Conservation (phyloP, 2,329 filamentous ascomycete species). For the Aureobasidium sp. region DNA sequence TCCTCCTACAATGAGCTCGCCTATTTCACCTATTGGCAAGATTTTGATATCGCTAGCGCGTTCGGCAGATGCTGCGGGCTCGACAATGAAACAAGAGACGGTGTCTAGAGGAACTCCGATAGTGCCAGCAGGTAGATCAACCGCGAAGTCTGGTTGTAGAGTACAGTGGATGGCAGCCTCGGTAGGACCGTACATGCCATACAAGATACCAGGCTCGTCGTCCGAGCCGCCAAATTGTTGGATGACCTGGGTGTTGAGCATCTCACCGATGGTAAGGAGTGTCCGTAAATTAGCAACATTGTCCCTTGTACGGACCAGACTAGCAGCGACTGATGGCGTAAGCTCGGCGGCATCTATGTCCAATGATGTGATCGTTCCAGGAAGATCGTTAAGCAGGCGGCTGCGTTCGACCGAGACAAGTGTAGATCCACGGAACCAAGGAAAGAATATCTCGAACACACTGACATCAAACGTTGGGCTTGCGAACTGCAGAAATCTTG, state of each 20-base stretch:
- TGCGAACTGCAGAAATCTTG: conserved; percentile 81
- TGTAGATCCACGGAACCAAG: conserved; percentile 64
- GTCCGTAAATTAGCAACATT: conserved; percentile 61
- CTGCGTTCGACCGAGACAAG: conserved; percentile 62
- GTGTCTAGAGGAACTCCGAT: conserved; percentile 76
- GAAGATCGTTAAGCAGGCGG: conserved; percentile 67
- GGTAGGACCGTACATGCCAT: conserved; percentile 91
- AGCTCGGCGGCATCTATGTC: conserved; percentile 77
- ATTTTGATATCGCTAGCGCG: conserved; percentile 37
- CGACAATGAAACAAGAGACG: conserved; percentile 66
- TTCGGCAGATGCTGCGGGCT: conserved; percentile 30
- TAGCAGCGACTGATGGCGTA: conserved; percentile 78
- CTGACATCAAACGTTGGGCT: conserved; percentile 91
- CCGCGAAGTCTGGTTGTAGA: conserved; percentile 55
- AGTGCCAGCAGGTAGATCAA: conserved; percentile 51
- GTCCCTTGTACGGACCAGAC: conserved; percentile 59
- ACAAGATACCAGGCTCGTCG: conserved; percentile 56
- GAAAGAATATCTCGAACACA: conserved; percentile 91
- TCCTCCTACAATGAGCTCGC: conserved; percentile 76
- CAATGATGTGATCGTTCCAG: conserved; percentile 55
- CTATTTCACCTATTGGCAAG: conserved; percentile 57
- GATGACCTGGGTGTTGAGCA: conserved; percentile 72
- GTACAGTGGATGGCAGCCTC: conserved; percentile 90
- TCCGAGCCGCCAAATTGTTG: conserved; percentile 64
- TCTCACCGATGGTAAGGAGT: conserved; percentile 84